These are phyloP conservation scores for Handroanthus guayacan DNA, from an alignment of 257 asterid species.

Conservation along the genomic window DNA sequence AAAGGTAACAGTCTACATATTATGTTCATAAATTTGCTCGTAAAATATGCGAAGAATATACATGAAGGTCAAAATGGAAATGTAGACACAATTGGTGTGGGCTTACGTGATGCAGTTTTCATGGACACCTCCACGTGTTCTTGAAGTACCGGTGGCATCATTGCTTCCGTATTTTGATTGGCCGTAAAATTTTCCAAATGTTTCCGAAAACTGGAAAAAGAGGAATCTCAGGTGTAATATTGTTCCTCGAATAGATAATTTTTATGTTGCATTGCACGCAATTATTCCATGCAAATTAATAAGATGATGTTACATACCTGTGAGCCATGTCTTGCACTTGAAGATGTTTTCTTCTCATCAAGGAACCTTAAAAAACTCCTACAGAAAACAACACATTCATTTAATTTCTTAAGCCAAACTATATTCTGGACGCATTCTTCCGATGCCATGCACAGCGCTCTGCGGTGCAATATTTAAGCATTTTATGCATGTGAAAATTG, in stretches of 20 bases:
- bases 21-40: not conserved
- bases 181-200: slow-evolving; percentile 86
- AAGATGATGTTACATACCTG: slow-evolving; percentile 59
- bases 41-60: slow-evolving; percentile 3
- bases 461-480: not conserved
- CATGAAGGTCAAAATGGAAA: slow-evolving; percentile 16
- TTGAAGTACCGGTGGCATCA: slow-evolving; percentile 64
- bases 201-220: slow-evolving; percentile 72
- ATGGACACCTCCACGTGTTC: slow-evolving; percentile 61
- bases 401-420: slow-evolving; percentile 16
- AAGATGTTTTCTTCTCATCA: slow-evolving; percentile 66
- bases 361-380: slow-evolving; percentile 96
- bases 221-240: not conserved
- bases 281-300: not conserved
- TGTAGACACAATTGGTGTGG: slow-evolving; percentile 21
- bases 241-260: not conserved
- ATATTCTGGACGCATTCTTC: slow-evolving; percentile 12
- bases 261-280: not conserved
- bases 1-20: slow-evolving; percentile 2
- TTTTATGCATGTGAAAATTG: slow-evolving; percentile 7
- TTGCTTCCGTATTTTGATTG: slow-evolving; percentile 77
- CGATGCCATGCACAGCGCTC: slow-evolving; percentile 25
- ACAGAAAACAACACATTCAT: slow-evolving; percentile 34
- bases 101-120: slow-evolving; percentile 86
- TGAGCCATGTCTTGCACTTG: slow-evolving; percentile 78